These are phyloP conservation scores for Hymenoscyphus infarciens DNA, from an alignment of 2,329 filamentous ascomycete species.

Conservation along the genomic window DNA sequence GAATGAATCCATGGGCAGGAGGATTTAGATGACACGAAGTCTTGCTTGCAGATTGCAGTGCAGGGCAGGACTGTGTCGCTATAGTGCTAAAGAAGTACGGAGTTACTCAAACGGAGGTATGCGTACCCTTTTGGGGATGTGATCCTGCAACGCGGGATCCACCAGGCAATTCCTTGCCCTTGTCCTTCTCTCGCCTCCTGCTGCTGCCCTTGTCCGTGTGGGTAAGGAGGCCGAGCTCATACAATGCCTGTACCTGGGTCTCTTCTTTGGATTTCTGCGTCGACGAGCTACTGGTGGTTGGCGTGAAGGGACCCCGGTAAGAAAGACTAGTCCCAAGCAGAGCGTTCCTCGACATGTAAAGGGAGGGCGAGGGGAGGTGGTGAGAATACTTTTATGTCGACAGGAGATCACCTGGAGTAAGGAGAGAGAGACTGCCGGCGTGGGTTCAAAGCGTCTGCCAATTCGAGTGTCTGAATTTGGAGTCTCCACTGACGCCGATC, in stretches of 20 bases:
- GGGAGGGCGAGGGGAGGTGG: neutral
- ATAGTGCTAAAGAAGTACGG: neutral
- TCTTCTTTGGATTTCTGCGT: constrained; percentile 21
- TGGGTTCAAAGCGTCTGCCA: neutral
- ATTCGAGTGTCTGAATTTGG: neutral
- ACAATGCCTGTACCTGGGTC: constrained; percentile 32
- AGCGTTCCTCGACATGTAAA: constrained; percentile 1
- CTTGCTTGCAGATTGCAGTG: no score
- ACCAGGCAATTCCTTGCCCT: constrained; percentile 27
- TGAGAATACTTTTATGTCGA: neutral
- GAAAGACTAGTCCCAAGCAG: neutral
- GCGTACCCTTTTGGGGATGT: constrained; percentile 31
- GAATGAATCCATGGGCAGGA: constrained; percentile 2
- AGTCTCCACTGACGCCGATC: neutral
- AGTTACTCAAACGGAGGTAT: constrained; percentile 13
- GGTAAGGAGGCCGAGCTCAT: constrained; percentile 35
- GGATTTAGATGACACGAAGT: neutral
- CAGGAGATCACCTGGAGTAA: neutral
- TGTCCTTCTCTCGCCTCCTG: constrained; percentile 31
- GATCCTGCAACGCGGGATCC: constrained; percentile 33
- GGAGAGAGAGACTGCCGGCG: neutral
- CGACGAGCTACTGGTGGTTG: neutral
- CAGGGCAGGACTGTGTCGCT: no score
- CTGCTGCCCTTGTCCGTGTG: constrained; percentile 29
- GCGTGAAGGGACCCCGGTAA: neutral